phyloP scores from a whole-genome alignment of 768 basidiomycete species.

The Mycena kentingensis region DNA sequence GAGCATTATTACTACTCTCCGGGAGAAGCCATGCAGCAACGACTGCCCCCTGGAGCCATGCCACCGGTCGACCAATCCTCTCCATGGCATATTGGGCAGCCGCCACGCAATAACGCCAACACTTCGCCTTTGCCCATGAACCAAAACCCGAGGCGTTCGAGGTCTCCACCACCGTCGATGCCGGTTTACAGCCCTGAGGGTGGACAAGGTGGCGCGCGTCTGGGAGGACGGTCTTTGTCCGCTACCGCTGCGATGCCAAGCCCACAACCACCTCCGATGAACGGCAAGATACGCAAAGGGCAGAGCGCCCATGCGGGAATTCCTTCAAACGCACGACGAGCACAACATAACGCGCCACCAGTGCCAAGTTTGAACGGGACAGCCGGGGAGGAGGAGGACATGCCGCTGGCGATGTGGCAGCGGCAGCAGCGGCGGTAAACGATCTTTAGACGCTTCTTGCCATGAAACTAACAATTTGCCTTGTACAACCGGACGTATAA shows the following conservation, averaged over 20 bases:
- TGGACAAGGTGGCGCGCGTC: conserved; percentile 34
- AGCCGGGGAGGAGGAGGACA: conserved; percentile 71
- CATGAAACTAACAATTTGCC: neutral
- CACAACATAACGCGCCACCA: no score
- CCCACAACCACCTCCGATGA: conserved; percentile 37
- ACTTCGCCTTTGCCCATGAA: conserved; percentile 35
- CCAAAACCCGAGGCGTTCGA: conserved; percentile 42
- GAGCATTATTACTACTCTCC: conserved; percentile 44
- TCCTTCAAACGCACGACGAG: conserved; percentile 31
- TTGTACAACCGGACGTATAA: conserved; percentile 10
- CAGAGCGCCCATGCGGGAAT: conserved; percentile 63
- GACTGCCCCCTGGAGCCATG: conserved; percentile 65
- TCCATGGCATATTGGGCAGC: conserved; percentile 24
- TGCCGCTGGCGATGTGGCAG: conserved; percentile 79
- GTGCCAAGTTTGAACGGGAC: no score
- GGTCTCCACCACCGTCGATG: conserved; percentile 57
- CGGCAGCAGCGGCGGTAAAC: conserved; percentile 65
- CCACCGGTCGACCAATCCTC: conserved; percentile 47
- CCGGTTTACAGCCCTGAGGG: conserved; percentile 31
- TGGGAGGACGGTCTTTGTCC: conserved; percentile 69
- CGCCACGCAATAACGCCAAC: conserved; percentile 24
- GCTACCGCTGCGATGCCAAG: conserved; percentile 54
- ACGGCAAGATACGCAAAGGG: conserved; percentile 65
- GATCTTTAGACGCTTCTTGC: conserved; percentile 5
- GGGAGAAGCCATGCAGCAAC: conserved; percentile 35